phyloP scores from a whole-genome alignment of 2,329 filamentous ascomycete species.

The Lachnellula willkommii region DNA sequence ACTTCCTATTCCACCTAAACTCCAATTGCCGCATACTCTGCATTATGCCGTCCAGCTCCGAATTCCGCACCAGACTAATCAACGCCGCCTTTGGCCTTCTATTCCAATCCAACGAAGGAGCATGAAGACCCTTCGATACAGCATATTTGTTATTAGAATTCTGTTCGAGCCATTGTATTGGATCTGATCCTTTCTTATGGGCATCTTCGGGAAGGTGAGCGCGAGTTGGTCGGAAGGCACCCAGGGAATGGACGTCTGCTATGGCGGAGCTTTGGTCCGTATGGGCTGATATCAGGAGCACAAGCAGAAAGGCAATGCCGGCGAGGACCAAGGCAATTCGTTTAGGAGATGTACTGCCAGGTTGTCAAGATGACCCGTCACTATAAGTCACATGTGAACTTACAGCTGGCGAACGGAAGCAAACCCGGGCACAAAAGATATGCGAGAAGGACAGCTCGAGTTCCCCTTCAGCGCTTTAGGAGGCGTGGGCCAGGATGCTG shows the following conservation, averaged over 20 bases:
- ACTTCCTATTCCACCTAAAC: conserved; percentile 69
- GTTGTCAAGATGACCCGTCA: neutral
- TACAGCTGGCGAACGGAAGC: conserved; percentile 11
- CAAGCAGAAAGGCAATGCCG: neutral
- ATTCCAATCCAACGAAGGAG: neutral
- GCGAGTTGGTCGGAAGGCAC: conserved; percentile 11
- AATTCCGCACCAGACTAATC: conserved; percentile 66
- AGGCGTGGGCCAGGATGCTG: conserved; percentile 21
- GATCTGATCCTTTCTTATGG: conserved; percentile 22
- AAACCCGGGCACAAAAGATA: neutral
- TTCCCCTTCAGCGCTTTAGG: conserved; percentile 15
- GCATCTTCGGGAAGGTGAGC: neutral
- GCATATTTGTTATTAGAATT: conserved; percentile 33
- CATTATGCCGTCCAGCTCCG: conserved; percentile 62
- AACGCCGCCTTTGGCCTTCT: conserved; percentile 39
- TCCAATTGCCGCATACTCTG: conserved; percentile 69
- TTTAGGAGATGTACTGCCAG: conserved; percentile 2
- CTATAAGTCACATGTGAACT: neutral
- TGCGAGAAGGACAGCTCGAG: neutral
- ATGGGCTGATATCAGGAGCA: conserved; percentile 4
- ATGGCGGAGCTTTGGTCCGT: neutral
- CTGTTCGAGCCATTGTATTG: conserved; percentile 30
- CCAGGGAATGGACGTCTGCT: neutral
- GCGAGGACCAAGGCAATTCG: neutral
- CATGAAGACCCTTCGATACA: conserved; percentile 10